Base-by-base conservation (phyloP, 768 basidiomycete species). In the Guyanaporus albipodus region DNA sequence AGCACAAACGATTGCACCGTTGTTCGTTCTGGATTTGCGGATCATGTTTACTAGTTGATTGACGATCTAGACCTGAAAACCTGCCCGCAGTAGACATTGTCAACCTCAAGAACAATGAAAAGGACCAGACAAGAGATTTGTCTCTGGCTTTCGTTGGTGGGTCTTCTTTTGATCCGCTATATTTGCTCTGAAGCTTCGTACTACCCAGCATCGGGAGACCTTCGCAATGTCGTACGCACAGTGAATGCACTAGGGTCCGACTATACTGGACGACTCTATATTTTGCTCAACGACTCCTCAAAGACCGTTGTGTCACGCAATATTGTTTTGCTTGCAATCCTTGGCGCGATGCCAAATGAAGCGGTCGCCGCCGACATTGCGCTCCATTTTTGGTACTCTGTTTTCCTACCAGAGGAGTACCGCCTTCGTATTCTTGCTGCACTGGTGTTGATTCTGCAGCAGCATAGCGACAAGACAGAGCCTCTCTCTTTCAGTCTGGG, bases 371-470 rank as follows among this genome's bases (percentile, higher is more conserved):
- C 67, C 1, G 75, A 77, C 36, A 54, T 68, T 3, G 74, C 73
- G 4, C 62, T 77, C 17, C 76, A 77, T 45, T 69, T 74, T 35
- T 76, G 73, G 71, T 74, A 72, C 44, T 78, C 76, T 6, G 60
- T 59, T 4, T 71, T 70, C 42, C 36, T 76, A 14, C 73, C 73
- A 29, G 39, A 38, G 3, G 58, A 58, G 27, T 67, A 73, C 50
- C 54, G 51, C 5, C 26, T 61, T 22, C 43, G 49, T 10, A 39
- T 64, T n/a, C 48, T 66, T 17, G 26, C 49, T 2, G 40, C 43
- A 3, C 47, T 67, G 23, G 35, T 55, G 14, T 37, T 57, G 32
- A 4, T 51, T 19, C 37, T 60, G 26, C 46, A 53, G 27, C 52
- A 46, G 6, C 17, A 44, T 21, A 26, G 48, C 8, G 44, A 62